Base-by-base conservation (phyloP, 1,139 yeast genomes). In the Yamadazyma oceani region DNA sequence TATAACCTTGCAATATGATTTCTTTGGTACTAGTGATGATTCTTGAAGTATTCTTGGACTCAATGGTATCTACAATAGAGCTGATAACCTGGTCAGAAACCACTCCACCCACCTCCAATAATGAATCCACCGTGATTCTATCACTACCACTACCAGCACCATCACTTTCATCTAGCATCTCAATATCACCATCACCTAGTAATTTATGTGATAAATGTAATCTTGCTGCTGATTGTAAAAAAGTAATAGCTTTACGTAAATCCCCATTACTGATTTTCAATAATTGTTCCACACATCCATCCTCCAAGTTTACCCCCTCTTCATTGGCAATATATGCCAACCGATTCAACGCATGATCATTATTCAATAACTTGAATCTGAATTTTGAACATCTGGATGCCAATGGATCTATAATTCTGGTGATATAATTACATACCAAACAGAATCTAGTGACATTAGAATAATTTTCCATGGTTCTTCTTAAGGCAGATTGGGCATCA, bases 351-450 rank as follows among this genome's bases (percentile, higher is more conserved):
- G 97, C 94, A 53, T 85, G 80, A 2, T 66, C 68, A 45, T 80
- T 75, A 51, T 85, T 90, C 44, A 92, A 71, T 36, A 85, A 79
- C 50, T 82, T 82, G 68, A 94, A 92, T 50, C 98, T 72, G 61
- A 92, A 94, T 58, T 92, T 92, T 34, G 97, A 87, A 63, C 98
- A 92, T 56, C 99, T 76, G 35, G 96, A 88, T 3, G 97, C 97
- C 46, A 92, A 67, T 1, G 99, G 98, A 53, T 90, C 97, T 44
- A 94, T 94, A 51, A 92, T 92, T 43, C 97, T 73, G 3, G 98
- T 94, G 46, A 94, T 94, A 61, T 92, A 92, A 57, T 92, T 92
- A 70, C 98, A 94, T 40, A 92, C 85, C 47, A 92, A 67, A 60
- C 97, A 90, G 62, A 92, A 92, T 50, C 99, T 72, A 1, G 98